Evolutionary conservation across 1,284 basidiomycete genomes (phyloP), one percentile per base, ranked within the genome.

Genomic region (Anthracocystis walkeri): DNA sequence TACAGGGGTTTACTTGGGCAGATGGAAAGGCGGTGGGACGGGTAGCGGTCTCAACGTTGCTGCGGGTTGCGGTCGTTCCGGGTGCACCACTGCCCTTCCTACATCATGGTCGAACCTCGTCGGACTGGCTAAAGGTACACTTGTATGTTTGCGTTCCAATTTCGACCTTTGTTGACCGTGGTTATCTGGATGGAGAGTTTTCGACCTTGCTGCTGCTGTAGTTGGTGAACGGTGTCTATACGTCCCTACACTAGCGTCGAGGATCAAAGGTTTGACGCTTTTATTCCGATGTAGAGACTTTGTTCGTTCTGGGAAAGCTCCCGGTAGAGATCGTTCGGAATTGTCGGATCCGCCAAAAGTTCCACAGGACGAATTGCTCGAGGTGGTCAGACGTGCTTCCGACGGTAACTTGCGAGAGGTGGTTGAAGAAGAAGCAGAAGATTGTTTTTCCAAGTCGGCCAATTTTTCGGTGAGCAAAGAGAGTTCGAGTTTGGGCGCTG

Each of bases 401-500:
- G 44, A 29, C 0, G 67, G 61, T 2, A 69, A 29, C 2, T 41
- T 45, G 14, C 21, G 33, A 21, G 29, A 40, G 16, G 52, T 16
- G 12, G 42, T 42, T 4, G 50, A 21, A 16, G 51, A 55, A 14
- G 63, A 54, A 16, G 45, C n/a, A 1, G 10, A 21, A 1, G 56
- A 52, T 29, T 66, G 58, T 33, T 68, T 63, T 35, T 70, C 67
- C 4, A 75, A 50, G 38, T 63, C 58, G 14, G 53, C 41, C 18
- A 75, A 20, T 18, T 75, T 75, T 8, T 52, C 59, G 18, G 66
- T 60, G 7, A 75, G 58, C 16, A 69, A 29, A 1, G 45, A 20
- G 25, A 65, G 56, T n/a, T 69, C 66, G n/a, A 69, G 63, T 51
- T 68, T 67, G 12, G 71, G 66, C 3, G 63, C 45, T 6, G 59